A percentile compares a stretch with the other conserved stretches of the same genome.
Evolutionary conservation across 2,329 filamentous ascomycete species (phyloP).

Genomic region (Celoporthe dispersa): DNA sequence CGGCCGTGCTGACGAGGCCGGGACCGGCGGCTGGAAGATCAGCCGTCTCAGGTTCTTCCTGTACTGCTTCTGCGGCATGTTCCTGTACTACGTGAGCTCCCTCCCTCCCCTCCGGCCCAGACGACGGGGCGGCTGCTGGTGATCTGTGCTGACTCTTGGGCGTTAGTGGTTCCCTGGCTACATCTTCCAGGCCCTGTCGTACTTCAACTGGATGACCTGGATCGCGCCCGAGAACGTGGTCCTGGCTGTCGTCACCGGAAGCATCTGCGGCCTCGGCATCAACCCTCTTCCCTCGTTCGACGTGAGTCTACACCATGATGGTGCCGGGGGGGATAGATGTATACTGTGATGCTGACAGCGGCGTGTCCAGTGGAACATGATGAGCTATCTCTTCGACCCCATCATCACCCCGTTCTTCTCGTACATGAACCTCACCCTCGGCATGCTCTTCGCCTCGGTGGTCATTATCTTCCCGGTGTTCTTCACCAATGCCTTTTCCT

Average conservation of each 20-base stretch:
- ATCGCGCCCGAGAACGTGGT: slow-evolving; percentile 49
- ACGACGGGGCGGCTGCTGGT: not conserved
- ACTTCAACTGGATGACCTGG: slow-evolving; percentile 60
- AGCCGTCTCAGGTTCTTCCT: slow-evolving; percentile 53
- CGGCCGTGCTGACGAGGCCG: slow-evolving; percentile 37
- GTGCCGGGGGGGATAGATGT: slow-evolving; percentile 25
- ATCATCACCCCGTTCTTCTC: slow-evolving; percentile 56
- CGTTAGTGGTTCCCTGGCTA: slow-evolving; percentile 52
- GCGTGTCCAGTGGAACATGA: slow-evolving; percentile 21
- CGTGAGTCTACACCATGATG: slow-evolving; percentile 39
- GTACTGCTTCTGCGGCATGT: slow-evolving; percentile 50
- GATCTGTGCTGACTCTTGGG: not conserved
- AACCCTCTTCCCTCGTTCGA: slow-evolving; percentile 47
- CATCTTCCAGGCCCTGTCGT: slow-evolving; percentile 49
- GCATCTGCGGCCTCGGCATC: slow-evolving; percentile 41
- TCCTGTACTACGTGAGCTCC: slow-evolving; percentile 46
- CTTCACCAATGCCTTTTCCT: slow-evolving; percentile 19
- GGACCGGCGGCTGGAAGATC: slow-evolving; percentile 47
- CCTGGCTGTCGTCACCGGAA: slow-evolving; percentile 39
- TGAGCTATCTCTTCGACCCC: slow-evolving; percentile 35
- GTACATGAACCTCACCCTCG: slow-evolving; percentile 65
- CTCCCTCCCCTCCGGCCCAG: not conserved
- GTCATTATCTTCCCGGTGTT: slow-evolving; percentile 50
- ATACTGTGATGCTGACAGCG: slow-evolving; percentile 1
- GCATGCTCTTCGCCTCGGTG: slow-evolving; percentile 58